Percentiles rank a stretch among this genome's conserved stretches.
Evolutionary conservation across 225 moss, liverwort and hornwort species (phyloP).

Genomic region (Antitrichia curtipendula): DNA sequence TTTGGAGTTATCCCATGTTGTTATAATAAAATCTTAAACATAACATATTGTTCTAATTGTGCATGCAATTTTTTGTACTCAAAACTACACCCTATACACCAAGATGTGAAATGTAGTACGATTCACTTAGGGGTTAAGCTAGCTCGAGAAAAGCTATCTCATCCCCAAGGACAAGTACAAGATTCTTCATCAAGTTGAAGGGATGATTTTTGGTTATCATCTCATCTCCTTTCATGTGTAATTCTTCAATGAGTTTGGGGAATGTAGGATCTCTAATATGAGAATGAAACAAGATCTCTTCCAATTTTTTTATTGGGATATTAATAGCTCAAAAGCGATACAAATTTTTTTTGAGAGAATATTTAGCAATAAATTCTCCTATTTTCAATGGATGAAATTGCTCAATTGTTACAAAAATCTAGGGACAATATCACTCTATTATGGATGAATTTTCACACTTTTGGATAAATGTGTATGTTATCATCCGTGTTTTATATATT

Average conservation of each 20-base stretch:
- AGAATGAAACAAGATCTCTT: not conserved
- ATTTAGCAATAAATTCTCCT: accelerated
- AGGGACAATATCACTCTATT: not conserved
- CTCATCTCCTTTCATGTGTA: not conserved
- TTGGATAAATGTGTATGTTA: too few species aligned
- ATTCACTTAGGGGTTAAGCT: not conserved
- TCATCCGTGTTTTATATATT: not conserved
- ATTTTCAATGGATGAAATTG: not conserved
- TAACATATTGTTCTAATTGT: not conserved
- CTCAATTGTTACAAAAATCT: not conserved
- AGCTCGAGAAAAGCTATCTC: not conserved
- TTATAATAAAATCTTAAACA: not conserved
- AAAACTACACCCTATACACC: not conserved
- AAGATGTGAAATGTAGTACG: not conserved
- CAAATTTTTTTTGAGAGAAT: not conserved
- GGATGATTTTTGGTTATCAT: not conserved
- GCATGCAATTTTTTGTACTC: not conserved
- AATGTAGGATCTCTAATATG: not conserved
- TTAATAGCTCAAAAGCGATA: not conserved
- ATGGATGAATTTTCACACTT: not conserved
- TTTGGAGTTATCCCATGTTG: not conserved
- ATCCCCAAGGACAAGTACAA: not conserved
- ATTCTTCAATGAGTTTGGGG: not conserved
- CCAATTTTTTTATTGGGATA: not conserved
- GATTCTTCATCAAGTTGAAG: not conserved